Percentiles rank a stretch among this genome's conserved stretches.
Conservation (phyloP, 768 basidiomycete genomes). For the Tylopilus rubrobrunneus region DNA sequence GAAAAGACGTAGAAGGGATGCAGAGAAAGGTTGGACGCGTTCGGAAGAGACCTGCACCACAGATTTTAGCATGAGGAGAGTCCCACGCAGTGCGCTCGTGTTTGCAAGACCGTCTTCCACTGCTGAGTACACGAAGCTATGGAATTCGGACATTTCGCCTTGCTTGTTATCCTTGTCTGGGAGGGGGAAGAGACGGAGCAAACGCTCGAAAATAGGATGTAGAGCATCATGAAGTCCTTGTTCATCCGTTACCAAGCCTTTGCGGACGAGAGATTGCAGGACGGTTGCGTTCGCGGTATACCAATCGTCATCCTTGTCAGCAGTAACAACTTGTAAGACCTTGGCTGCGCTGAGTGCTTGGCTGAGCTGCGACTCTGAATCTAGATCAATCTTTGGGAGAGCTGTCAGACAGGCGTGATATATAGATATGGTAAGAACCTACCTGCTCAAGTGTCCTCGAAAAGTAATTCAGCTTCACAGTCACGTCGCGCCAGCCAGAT, state of each 20-base stretch:
- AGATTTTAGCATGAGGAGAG: constrained; percentile 82
- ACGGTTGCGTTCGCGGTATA: constrained; percentile 64
- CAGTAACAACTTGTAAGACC: constrained; percentile 81
- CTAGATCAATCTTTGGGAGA: constrained; percentile 61
- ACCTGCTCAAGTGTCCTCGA: constrained; percentile 80
- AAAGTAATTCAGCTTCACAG: constrained; percentile 89
- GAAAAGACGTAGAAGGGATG: constrained; percentile 76
- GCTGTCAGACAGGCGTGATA: not conserved
- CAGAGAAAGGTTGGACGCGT: constrained; percentile 76
- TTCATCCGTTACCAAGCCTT: constrained; percentile 82
- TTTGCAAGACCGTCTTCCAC: constrained; percentile 80
- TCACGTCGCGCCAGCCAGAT: constrained; percentile 86
- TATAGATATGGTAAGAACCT: not conserved
- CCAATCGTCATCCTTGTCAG: constrained; percentile 84
- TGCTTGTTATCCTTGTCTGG: constrained; percentile 74
- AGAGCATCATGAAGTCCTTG: constrained; percentile 74
- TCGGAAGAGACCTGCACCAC: constrained; percentile 78
- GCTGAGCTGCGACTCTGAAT: constrained; percentile 55
- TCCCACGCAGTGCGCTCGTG: constrained; percentile 67
- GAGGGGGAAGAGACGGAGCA: constrained; percentile 72
- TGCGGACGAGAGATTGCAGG: constrained; percentile 81
- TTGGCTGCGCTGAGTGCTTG: constrained; percentile 80
- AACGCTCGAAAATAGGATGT: constrained; percentile 76
- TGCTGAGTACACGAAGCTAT: constrained; percentile 67
- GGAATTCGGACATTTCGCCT: constrained; percentile 71